Conservation (phyloP, 177 flowering plant genomes). For the Vitis hybrid region DNA sequence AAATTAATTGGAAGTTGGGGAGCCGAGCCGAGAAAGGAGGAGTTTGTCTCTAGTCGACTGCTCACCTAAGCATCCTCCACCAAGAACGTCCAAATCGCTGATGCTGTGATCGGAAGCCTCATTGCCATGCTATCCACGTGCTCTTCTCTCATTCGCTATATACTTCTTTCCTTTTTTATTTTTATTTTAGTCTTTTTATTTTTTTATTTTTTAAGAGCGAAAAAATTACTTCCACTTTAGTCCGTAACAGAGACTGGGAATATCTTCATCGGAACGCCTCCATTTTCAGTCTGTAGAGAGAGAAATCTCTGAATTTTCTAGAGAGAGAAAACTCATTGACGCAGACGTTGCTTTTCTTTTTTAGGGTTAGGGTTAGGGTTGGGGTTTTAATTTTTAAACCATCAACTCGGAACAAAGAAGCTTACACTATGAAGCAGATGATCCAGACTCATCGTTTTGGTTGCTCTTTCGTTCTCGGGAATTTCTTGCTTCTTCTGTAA, state of each 20-base stretch:
- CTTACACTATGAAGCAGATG: background rate
- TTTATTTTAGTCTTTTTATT: background rate
- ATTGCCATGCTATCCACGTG: slow-evolving; percentile 38
- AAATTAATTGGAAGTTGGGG: no score
- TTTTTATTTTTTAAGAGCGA: background rate
- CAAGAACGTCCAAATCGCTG: slow-evolving; percentile 40
- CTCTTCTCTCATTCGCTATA: slow-evolving; percentile 4
- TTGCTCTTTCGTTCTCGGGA: slow-evolving; percentile 2
- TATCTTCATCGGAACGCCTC: slow-evolving; percentile 30
- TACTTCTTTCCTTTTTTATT: background rate
- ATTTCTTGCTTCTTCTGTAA: slow-evolving; percentile 18
- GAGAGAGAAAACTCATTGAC: background rate
- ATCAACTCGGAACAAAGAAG: no score
- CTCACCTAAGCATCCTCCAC: slow-evolving; percentile 11
- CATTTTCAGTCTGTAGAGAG: background rate
- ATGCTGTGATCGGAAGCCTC: slow-evolving; percentile 10
- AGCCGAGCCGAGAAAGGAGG: slow-evolving; percentile 11
- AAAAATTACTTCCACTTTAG: slow-evolving; percentile 6
- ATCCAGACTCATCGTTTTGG: background rate
- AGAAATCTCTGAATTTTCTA: background rate
- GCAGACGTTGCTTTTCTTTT: background rate
- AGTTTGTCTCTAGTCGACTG: slow-evolving; percentile 6
- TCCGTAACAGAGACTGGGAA: slow-evolving; percentile 28
- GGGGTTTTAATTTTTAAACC: no score
- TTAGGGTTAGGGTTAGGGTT: background rate